Percentiles rank a stretch among this genome's conserved stretches.
These are phyloP conservation scores for Cercospora sp. DNA, from an alignment of 2,329 filamentous ascomycete genomes.

Conservation along the genomic window DNA sequence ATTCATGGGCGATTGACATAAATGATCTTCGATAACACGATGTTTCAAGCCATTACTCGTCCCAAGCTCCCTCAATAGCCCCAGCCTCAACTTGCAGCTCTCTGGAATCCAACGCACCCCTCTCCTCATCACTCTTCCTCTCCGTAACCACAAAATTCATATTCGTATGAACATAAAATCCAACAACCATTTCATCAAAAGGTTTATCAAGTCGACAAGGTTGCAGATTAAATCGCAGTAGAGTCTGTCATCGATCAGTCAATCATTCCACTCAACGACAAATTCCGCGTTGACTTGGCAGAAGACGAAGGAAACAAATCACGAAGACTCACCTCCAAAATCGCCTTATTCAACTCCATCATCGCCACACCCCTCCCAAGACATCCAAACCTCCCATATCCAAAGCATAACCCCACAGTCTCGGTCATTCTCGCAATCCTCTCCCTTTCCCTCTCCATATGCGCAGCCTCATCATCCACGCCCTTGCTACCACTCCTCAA, in stretches of 20 bases:
- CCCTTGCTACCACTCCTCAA: too few species aligned
- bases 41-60: background rate
- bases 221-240: slow-evolving; percentile 42
- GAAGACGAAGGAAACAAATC: background rate
- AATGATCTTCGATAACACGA: too few species aligned
- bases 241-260: slow-evolving; percentile 27
- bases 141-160: slow-evolving; percentile 42
- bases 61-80: slow-evolving; percentile 25
- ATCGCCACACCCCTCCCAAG: slow-evolving; percentile 41
- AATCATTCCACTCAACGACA: too few species aligned
- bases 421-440: slow-evolving; percentile 40
- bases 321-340: slow-evolving; percentile 40
- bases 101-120: background rate
- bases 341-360: slow-evolving; percentile 44
- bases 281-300: too few species aligned
- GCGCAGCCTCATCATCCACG: background rate
- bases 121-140: slow-evolving; percentile 21
- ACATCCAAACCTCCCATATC: slow-evolving; percentile 42
- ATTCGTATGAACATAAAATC: slow-evolving; percentile 42
- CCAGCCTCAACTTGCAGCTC: slow-evolving; percentile 19
- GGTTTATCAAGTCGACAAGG: slow-evolving; percentile 41
- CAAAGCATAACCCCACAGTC: slow-evolving; percentile 40
- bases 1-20: too few species aligned
- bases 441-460: slow-evolving; percentile 29
- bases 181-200: slow-evolving; percentile 41